These are phyloP conservation scores for Coniochaeta prunicola DNA, from an alignment of 2,329 filamentous ascomycete genomes.

Conservation along the genomic window DNA sequence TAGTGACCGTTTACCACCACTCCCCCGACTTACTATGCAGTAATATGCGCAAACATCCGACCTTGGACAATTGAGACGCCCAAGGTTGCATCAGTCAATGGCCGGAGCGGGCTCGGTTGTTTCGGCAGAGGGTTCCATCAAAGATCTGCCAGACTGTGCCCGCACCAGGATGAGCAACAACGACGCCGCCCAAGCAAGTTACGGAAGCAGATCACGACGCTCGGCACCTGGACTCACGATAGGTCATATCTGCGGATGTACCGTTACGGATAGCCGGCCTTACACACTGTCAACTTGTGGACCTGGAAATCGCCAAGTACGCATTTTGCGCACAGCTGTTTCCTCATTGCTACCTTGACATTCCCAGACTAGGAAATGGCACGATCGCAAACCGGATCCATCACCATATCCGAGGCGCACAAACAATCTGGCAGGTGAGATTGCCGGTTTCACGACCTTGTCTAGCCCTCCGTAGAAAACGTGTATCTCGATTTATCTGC, in stretches of 20 bases:
- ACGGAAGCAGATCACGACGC: not conserved
- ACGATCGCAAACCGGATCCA: too few species aligned
- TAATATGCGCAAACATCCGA: not conserved
- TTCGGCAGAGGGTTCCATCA: constrained; percentile 3
- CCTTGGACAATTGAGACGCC: not conserved
- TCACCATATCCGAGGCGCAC: too few species aligned
- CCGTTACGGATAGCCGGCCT: not conserved
- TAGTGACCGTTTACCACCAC: not conserved
- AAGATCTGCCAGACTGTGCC: not conserved
- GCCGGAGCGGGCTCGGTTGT: constrained; percentile 1
- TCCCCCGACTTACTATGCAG: not conserved
- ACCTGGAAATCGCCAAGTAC: too few species aligned
- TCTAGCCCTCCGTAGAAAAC: too few species aligned
- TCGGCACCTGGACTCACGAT: not conserved
- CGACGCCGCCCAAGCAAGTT: not conserved
- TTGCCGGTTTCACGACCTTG: too few species aligned
- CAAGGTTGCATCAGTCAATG: not conserved
- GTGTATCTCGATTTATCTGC: too few species aligned
- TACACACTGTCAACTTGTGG: not conserved
- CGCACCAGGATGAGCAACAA: not conserved
- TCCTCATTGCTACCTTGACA: too few species aligned
- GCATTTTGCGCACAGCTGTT: too few species aligned
- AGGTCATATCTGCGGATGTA: not conserved
- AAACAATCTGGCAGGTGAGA: too few species aligned
- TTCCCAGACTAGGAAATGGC: too few species aligned